Conservation (phyloP, 805 yeast species). For the Kuraishia ogatae region DNA sequence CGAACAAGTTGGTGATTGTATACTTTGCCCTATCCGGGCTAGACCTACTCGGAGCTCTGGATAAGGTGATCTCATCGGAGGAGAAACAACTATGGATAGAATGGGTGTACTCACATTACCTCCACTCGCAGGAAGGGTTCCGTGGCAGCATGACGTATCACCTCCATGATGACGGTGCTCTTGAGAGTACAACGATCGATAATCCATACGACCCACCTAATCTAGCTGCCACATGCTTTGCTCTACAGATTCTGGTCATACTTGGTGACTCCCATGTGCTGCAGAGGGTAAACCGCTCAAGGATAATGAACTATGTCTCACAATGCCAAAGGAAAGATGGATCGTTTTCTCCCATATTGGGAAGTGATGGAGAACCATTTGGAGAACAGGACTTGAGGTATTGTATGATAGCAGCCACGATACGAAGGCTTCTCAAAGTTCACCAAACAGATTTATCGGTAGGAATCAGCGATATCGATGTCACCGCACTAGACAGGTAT, state of each 20-base stretch:
- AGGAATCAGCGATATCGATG: constrained; percentile 30
- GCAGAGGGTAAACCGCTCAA: constrained; percentile 26
- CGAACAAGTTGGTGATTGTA: constrained; percentile 59
- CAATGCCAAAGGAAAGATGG: constrained; percentile 57
- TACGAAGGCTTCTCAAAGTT: constrained; percentile 41
- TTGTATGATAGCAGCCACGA: constrained; percentile 64
- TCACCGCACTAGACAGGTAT: constrained; percentile 27
- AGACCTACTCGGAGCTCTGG: constrained; percentile 27
- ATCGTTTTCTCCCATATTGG: constrained; percentile 41
- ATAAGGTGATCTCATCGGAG: constrained; percentile 20
- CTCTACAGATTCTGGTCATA: constrained; percentile 47
- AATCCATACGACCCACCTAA: constrained; percentile 49
- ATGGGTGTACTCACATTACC: constrained; percentile 40
- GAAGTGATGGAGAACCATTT: constrained; percentile 23
- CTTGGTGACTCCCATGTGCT: constrained; percentile 33
- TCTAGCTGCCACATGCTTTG: constrained; percentile 71
- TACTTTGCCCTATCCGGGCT: constrained; percentile 64
- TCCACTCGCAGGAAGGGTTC: constrained; percentile 38
- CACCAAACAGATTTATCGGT: constrained; percentile 20
- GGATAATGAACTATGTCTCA: constrained; percentile 44
- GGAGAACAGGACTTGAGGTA: constrained; percentile 69
- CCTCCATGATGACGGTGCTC: constrained; percentile 4
- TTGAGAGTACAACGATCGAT: constrained; percentile 2
- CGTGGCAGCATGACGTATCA: constrained; percentile 47
- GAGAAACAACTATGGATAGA: constrained; percentile 20